Base-by-base conservation (phyloP, 495 filamentous ascomycete species). In the Rusavskia elegans region DNA sequence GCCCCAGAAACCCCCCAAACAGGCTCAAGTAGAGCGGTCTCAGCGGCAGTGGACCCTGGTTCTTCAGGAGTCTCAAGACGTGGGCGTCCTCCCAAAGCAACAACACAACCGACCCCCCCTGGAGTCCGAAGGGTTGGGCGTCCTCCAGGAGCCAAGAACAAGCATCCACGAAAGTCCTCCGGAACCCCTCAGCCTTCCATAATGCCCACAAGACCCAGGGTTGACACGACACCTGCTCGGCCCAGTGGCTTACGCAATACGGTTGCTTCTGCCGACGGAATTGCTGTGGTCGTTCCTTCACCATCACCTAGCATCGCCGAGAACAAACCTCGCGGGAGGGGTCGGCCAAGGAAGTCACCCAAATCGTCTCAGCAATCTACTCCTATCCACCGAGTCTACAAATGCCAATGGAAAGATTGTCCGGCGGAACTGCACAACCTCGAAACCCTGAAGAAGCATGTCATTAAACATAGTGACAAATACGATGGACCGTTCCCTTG, bases 371-470 rank as follows among this genome's bases (percentile, higher is more conserved):
- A 29, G 36, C 17, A 37, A 50, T 45, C 59, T 21, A 36, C 49
- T 16, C 56, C 61, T 4, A 39, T 61, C 2, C 75, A 73, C 54
- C 62, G 63, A 38, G 64, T 78, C 13, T 83, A 70, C 63, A 64
- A 70, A 37, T 89, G 85, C 61, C 57, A 66, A 35, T 88, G 84
- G 85, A 60, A 71, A 37, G 62, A 66, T 8, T 93, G 87, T 59
- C 69, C 71, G 5, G 78, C 81, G 0, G 75, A 87, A 60, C 68
- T 92, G 3, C 85, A 90, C 56, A 89, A 89, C 59, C 61, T 87
- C 32, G 75, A 81, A 2, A 80, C 80, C 0, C 69, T 92, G 20
- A 76, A 78, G 51, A 76, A 74, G 50, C 87, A 93, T 61, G 59
- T 89, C 20, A 57, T 70, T 30, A 74, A 80, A 50, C 65, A 80